Percentiles rank a stretch among this genome's conserved stretches.
Conservation (phyloP, 352 stramenopile species). For the Pythium biforme region DNA sequence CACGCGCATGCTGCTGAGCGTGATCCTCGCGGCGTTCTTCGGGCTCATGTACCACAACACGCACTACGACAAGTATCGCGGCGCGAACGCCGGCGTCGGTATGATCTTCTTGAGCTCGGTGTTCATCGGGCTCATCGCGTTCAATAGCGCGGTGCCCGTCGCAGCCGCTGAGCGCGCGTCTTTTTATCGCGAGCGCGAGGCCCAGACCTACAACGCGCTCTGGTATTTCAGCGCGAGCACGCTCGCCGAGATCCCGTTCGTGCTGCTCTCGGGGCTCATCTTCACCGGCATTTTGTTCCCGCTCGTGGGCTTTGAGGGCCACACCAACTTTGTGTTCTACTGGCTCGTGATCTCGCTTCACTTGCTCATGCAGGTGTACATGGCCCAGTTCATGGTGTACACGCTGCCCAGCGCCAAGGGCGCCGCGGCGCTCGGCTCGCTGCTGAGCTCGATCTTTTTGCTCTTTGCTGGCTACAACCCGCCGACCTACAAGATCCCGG, state of each 20-base stretch:
- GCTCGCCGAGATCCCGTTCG: conserved; percentile 75
- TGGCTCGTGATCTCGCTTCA: conserved; percentile 51
- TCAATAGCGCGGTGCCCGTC: conserved; percentile 62
- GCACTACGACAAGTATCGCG: conserved; percentile 44
- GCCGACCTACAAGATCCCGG: conserved; percentile 44
- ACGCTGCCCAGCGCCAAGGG: conserved; percentile 41
- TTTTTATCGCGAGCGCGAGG: conserved; percentile 53
- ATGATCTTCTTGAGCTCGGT: conserved; percentile 84
- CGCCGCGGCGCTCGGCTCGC: conserved; percentile 33
- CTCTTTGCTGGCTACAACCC: conserved; percentile 60
- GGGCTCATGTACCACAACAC: conserved; percentile 67
- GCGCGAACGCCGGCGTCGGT: conserved; percentile 53
- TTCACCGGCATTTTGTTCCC: conserved; percentile 62
- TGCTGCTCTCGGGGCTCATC: conserved; percentile 43
- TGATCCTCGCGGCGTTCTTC: conserved; percentile 63
- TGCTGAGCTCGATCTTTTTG: conserved; percentile 52
- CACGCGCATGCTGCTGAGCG: conserved; percentile 60
- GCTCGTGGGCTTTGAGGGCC: conserved; percentile 48
- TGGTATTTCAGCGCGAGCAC: conserved; percentile 63
- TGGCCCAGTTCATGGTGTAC: conserved; percentile 48
- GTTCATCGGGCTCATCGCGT: conserved; percentile 75
- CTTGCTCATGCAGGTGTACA: conserved; percentile 49
- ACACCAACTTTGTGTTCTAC: conserved; percentile 46
- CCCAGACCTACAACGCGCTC: conserved; percentile 67
- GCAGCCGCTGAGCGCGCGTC: conserved; percentile 69